Percentiles rank a stretch among this genome's conserved stretches.
These are phyloP conservation scores for Fusarium falciforme DNA, from an alignment of 2,329 filamentous ascomycete genomes.

Conservation along the genomic window DNA sequence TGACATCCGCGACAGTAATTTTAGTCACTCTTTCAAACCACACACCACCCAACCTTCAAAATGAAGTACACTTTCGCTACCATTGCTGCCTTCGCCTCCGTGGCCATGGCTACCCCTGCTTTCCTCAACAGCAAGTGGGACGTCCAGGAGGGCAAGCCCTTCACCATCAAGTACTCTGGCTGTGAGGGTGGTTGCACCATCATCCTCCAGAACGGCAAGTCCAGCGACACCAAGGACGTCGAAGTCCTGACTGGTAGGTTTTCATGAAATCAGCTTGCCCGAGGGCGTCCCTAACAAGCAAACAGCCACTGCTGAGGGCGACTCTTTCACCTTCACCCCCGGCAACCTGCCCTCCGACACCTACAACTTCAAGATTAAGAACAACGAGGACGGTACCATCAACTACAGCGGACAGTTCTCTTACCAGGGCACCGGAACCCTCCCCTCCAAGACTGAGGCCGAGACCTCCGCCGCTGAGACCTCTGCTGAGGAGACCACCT, in stretches of 20 bases:
- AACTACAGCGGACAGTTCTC: constrained; percentile 51
- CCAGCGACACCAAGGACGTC: constrained; percentile 45
- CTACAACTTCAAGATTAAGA: constrained; percentile 51
- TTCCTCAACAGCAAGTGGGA: constrained; percentile 49
- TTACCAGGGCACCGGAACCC: constrained; percentile 42
- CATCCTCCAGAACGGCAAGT: constrained; percentile 46
- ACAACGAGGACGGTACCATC: constrained; percentile 39
- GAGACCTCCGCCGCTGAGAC: constrained; percentile 18
- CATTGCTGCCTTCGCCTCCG: constrained; percentile 45
- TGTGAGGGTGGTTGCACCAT: constrained; percentile 52
- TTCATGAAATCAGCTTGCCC: background rate
- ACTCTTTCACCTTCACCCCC: constrained; percentile 47
- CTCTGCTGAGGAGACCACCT: constrained; percentile 8
- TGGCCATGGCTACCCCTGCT: constrained; percentile 45
- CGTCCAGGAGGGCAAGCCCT: constrained; percentile 46
- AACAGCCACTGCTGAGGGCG: constrained; percentile 29
- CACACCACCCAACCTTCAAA: constrained; percentile 41
- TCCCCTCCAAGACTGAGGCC: constrained; percentile 23
- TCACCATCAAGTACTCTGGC: constrained; percentile 47
- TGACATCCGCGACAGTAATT: constrained; percentile 39
- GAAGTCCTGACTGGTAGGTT: constrained; percentile 48
- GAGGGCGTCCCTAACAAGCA: background rate
- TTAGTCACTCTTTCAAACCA: constrained; percentile 42
- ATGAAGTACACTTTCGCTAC: constrained; percentile 52
- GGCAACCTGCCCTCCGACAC: constrained; percentile 42